A percentile compares a stretch with the other conserved stretches of the same genome.
phyloP scores from a whole-genome alignment of 768 basidiomycete genomes.

The Lyophyllum shimeji region DNA sequence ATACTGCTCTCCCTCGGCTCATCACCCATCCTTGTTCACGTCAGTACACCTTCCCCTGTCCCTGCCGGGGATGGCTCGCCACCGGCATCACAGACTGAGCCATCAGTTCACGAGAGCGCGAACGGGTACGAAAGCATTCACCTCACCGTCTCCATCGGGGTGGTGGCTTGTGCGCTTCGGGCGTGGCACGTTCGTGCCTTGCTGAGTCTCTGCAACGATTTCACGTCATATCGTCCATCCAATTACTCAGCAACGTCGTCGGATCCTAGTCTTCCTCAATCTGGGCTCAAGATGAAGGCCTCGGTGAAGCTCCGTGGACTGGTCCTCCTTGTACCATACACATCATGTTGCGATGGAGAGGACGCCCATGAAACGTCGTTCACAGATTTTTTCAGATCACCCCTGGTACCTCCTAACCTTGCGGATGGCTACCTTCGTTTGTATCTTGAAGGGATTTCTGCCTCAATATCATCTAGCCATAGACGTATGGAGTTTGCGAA shows the following conservation, averaged over 20 bases:
- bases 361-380: slow-evolving; percentile 11
- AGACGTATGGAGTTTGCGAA: neutral
- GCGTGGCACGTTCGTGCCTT: slow-evolving; percentile 58
- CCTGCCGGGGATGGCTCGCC: neutral
- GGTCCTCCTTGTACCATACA: slow-evolving; percentile 48
- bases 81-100: slow-evolving; percentile 12
- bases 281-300: neutral
- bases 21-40: slow-evolving; percentile 56
- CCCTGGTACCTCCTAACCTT: slow-evolving; percentile 56
- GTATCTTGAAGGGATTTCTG: slow-evolving; percentile 41
- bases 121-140: slow-evolving; percentile 30
- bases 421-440: slow-evolving; percentile 53
- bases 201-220: slow-evolving; percentile 37
- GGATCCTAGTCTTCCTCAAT: neutral
- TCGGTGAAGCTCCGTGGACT: slow-evolving; percentile 33
- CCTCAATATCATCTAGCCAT: slow-evolving; percentile 18
- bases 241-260: neutral
- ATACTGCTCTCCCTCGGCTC: slow-evolving; percentile 60
- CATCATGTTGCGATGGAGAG: slow-evolving; percentile 21
- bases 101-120: slow-evolving; percentile 2
- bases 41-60: slow-evolving; percentile 46
- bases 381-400: slow-evolving; percentile 51
- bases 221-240: slow-evolving; percentile 21
- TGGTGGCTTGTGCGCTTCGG: slow-evolving; percentile 53
- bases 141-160: slow-evolving; percentile 44